phyloP scores from a whole-genome alignment of 116 monocot species.

The Dioscorea cayenensis region DNA sequence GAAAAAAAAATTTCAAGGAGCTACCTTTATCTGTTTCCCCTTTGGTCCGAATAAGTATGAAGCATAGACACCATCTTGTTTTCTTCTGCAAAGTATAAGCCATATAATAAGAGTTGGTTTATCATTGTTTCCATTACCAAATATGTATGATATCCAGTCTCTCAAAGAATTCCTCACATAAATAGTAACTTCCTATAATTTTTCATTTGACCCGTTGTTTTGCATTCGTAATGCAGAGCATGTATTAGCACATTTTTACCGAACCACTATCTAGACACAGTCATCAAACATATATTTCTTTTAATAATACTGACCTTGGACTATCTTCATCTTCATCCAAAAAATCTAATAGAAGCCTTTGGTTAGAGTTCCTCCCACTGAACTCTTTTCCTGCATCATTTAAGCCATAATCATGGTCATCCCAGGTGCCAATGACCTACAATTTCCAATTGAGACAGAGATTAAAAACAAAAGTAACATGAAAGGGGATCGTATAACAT shows the following conservation, averaged over 20 bases:
- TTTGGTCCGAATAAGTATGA: slow-evolving; percentile 70
- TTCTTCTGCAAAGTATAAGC: slow-evolving; percentile 40
- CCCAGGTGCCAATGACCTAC: slow-evolving; percentile 93
- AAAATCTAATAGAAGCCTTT: slow-evolving; percentile 74
- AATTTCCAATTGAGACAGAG: slow-evolving; percentile 3
- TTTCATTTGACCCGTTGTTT: background rate
- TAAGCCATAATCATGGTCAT: slow-evolving; percentile 94
- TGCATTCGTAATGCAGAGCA: background rate
- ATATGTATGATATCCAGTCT: too few species aligned
- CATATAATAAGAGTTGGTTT: background rate
- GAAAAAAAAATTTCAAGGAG: background rate
- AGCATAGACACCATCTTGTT: slow-evolving; percentile 77
- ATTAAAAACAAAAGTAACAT: too few species aligned
- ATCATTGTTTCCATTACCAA: too few species aligned
- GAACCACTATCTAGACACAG: too few species aligned
- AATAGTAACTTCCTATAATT: background rate
- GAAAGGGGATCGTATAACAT: background rate
- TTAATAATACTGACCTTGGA: slow-evolving; percentile 26
- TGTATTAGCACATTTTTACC: background rate
- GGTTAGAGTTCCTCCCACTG: slow-evolving; percentile 35
- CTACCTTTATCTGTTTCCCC: slow-evolving; percentile 70
- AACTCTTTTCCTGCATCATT: slow-evolving; percentile 95
- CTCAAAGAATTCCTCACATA: background rate
- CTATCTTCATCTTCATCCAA: slow-evolving; percentile 72
- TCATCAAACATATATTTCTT: too few species aligned